Conservation (phyloP, 768 basidiomycete genomes). For the Naganishia kalamii region DNA sequence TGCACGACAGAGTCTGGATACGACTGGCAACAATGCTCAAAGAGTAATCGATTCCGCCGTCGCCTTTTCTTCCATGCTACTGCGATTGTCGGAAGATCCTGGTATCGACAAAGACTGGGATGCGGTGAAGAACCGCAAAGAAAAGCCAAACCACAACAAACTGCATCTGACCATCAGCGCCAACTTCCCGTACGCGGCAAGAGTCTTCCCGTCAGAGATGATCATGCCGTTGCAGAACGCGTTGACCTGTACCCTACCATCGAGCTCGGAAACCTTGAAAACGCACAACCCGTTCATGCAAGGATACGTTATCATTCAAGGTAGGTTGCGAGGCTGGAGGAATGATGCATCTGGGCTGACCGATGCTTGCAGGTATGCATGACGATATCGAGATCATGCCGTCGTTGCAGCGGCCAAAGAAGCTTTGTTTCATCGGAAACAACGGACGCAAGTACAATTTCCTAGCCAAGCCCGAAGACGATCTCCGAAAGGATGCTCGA, state of each 20-base stretch:
- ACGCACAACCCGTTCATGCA: conserved; percentile 75
- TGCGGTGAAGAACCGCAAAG: conserved; percentile 30
- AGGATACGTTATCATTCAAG: conserved; percentile 66
- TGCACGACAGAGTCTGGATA: conserved; percentile 44
- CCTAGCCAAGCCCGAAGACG: conserved; percentile 93
- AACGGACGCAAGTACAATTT: conserved; percentile 83
- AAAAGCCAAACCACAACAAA: conserved; percentile 31
- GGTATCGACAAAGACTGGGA: conserved; percentile 21
- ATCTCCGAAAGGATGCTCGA: conserved; percentile 91
- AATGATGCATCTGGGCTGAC: too few relatives aligned
- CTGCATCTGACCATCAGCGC: conserved; percentile 28
- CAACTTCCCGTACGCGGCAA: conserved; percentile 54
- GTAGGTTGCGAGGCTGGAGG: too few relatives aligned
- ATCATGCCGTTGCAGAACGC: conserved; percentile 91
- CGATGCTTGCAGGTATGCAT: conserved; percentile 55
- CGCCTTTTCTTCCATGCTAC: conserved; percentile 28
- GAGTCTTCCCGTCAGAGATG: conserved; percentile 59
- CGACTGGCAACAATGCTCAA: conserved; percentile 51
- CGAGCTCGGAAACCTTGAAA: conserved; percentile 53
- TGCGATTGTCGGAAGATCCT: conserved; percentile 28
- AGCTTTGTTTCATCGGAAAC: conserved; percentile 74
- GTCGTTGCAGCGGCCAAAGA: conserved; percentile 83
- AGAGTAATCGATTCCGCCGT: conserved; percentile 50
- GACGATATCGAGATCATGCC: conserved; percentile 87
- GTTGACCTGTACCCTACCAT: conserved; percentile 79